These are phyloP conservation scores for Candida silvicultrix DNA, from an alignment of 805 yeast genomes.

Conservation along the genomic window DNA sequence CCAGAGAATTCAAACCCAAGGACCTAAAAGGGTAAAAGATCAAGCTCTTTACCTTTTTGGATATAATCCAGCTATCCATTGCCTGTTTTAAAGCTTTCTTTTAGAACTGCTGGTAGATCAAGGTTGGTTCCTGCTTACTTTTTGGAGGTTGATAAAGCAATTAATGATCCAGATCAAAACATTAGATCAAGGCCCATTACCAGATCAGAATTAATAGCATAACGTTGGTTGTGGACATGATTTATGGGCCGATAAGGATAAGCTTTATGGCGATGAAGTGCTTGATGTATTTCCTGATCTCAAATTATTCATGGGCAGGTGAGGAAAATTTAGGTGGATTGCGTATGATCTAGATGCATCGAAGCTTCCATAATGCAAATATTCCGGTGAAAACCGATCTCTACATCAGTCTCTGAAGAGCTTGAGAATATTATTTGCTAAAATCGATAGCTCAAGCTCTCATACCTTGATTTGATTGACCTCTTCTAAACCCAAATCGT, in stretches of 20 bases:
- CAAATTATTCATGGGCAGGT: no score
- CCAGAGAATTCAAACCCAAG: no score
- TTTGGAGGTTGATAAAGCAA: background rate
- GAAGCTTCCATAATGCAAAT: background rate
- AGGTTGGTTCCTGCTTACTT: background rate
- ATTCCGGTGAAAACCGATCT: no score
- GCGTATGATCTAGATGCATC: background rate
- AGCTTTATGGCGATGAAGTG: background rate
- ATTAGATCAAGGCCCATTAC: background rate
- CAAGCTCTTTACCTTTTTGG: background rate
- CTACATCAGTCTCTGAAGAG: no score
- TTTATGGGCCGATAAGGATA: background rate
- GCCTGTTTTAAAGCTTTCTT: no score
- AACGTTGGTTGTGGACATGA: background rate
- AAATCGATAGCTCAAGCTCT: no score
- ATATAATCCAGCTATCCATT: background rate
- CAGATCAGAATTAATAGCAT: background rate
- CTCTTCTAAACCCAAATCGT: conserved; percentile 15
- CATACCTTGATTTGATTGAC: background rate
- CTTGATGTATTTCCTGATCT: background rate
- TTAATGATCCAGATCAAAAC: background rate
- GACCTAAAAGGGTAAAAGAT: background rate
- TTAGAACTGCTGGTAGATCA: background rate
- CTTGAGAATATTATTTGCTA: no score
- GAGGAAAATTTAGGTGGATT: no score